A percentile compares a stretch with the other conserved stretches of the same genome.
phyloP scores from a whole-genome alignment of 1,139 yeast genomes.

The Candida albicans region DNA sequence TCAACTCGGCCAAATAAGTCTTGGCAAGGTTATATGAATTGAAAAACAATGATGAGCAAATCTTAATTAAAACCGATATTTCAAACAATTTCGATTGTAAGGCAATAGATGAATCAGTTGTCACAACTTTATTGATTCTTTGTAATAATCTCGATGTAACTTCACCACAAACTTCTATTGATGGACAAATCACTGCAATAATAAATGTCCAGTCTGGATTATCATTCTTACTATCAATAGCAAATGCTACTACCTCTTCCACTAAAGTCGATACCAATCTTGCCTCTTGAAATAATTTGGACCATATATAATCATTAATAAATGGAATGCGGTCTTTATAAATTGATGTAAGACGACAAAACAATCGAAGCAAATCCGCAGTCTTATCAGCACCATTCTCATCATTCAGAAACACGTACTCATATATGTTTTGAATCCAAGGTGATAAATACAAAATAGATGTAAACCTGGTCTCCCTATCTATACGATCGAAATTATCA shows the following conservation, averaged over 20 bases:
- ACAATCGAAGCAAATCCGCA: constrained; percentile 60
- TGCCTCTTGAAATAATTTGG: constrained; percentile 61
- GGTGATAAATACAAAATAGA: constrained; percentile 64
- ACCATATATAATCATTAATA: constrained; percentile 65
- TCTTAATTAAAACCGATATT: constrained; percentile 64
- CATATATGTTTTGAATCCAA: constrained; percentile 74
- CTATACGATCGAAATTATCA: constrained; percentile 50
- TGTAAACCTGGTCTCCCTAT: constrained; percentile 32
- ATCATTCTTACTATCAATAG: constrained; percentile 74
- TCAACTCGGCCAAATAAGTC: constrained; percentile 69
- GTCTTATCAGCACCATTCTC: constrained; percentile 61
- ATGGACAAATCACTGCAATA: constrained; percentile 67
- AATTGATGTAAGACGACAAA: constrained; percentile 61
- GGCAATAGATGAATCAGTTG: constrained; percentile 54
- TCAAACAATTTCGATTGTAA: constrained; percentile 69
- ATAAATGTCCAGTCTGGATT: constrained; percentile 67
- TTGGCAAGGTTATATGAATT: constrained; percentile 68
- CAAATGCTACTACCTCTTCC: constrained; percentile 72
- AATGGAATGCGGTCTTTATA: constrained; percentile 39
- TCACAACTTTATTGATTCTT: constrained; percentile 50
- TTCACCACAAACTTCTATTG: constrained; percentile 70
- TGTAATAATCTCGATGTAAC: constrained; percentile 56
- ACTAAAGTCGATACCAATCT: constrained; percentile 58
- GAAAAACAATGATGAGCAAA: constrained; percentile 68
- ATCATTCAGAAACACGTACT: constrained; percentile 54